Conservation (phyloP, 2,329 filamentous ascomycete species). For the Fusarium citri region DNA sequence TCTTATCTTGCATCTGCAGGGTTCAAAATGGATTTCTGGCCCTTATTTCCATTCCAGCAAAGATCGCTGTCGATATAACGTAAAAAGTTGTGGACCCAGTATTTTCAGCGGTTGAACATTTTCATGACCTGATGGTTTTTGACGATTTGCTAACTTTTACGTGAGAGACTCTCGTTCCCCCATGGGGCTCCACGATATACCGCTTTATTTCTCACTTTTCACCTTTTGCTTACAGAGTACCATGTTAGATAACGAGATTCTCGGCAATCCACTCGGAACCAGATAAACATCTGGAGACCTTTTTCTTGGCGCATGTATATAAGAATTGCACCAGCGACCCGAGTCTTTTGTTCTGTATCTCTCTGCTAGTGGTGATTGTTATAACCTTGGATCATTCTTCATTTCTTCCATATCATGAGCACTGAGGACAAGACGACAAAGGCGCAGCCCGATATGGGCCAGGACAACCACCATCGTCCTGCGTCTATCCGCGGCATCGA, state of each 20-base stretch:
- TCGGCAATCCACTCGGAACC: conserved; percentile 11
- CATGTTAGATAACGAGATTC: conserved; percentile 21
- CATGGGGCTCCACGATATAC: conserved; percentile 39
- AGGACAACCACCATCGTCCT: conserved; percentile 8
- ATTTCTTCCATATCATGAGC: conserved; percentile 8
- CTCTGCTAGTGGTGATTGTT: neutral
- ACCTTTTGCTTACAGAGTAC: neutral
- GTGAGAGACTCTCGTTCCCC: conserved; percentile 32
- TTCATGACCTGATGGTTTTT: conserved; percentile 35
- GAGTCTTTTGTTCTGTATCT: neutral
- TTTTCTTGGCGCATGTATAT: conserved; percentile 34
- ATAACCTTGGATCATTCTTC: neutral
- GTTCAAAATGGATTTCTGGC: neutral
- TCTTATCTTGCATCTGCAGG: neutral
- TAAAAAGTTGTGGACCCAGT: conserved; percentile 19
- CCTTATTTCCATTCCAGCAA: conserved; percentile 10
- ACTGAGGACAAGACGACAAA: conserved; percentile 24
- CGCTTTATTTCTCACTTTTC: neutral
- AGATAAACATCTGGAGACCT: conserved; percentile 22
- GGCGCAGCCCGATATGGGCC: conserved; percentile 24
- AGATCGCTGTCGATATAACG: conserved; percentile 39
- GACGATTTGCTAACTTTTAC: conserved; percentile 41
- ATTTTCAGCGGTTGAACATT: conserved; percentile 14
- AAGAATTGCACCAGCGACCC: conserved; percentile 1
- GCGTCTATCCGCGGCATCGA: conserved; percentile 25